phyloP scores from a whole-genome alignment of 768 basidiomycete species.

The Termitomyces eurrhizus region DNA sequence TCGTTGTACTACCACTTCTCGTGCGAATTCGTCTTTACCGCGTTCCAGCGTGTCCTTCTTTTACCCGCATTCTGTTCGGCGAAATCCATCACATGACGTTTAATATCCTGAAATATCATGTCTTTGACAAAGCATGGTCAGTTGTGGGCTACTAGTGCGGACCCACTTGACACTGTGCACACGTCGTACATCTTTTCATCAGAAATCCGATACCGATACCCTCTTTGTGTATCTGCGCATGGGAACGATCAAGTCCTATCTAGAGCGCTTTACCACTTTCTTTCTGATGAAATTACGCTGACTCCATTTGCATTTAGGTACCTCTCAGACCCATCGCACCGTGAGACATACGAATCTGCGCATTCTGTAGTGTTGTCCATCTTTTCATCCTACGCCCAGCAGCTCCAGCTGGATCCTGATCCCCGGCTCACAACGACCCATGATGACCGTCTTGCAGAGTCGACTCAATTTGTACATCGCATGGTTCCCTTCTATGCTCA shows the following conservation, averaged over 20 bases:
- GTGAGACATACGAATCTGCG: slow-evolving; percentile 82
- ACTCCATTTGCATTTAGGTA: slow-evolving; percentile 39
- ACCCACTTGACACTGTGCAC: background rate
- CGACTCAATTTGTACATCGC: slow-evolving; percentile 41
- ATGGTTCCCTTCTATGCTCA: slow-evolving; percentile 73
- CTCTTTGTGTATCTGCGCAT: background rate
- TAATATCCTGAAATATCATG: background rate
- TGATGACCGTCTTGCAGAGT: slow-evolving; percentile 15
- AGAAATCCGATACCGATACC: no score
- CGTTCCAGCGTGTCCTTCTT: background rate
- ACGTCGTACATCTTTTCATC: background rate
- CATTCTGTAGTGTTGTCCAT: slow-evolving; percentile 81
- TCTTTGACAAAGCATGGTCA: background rate
- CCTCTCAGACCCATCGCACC: slow-evolving; percentile 52
- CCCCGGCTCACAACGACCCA: slow-evolving; percentile 1
- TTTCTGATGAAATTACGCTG: slow-evolving; percentile 10
- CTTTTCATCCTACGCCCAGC: slow-evolving; percentile 58
- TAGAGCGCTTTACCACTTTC: background rate
- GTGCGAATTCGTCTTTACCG: background rate
- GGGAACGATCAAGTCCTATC: background rate
- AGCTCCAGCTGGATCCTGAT: slow-evolving; percentile 15
- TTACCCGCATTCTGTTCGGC: background rate
- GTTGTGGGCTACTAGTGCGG: background rate
- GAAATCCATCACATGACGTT: background rate
- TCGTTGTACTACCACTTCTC: background rate